Base-by-base conservation (phyloP, 2,329 filamentous ascomycete genomes). In the Pseudogymnoascus sp. region DNA sequence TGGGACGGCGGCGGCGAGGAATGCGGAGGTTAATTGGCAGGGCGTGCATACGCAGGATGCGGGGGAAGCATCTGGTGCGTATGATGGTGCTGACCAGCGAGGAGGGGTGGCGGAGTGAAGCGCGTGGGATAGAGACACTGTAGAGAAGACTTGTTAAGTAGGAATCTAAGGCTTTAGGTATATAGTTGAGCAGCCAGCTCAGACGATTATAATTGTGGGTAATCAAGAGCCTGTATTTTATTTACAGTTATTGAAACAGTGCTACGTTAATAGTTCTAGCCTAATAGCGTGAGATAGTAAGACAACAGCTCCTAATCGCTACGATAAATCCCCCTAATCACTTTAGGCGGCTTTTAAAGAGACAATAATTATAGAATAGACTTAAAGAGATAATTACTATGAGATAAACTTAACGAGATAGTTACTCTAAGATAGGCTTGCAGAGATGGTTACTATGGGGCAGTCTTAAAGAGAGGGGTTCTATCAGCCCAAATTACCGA, bases 201-300 rank as follows among this genome's bases (percentile, higher is more conserved):
- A 51, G 45, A 10, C 12, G 85, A 73, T 91, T 93, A 26, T 51
- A 29, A 12, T 12, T 70, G 86, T 51, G 23, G 4, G 23, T 23
- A n/a, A 26, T 29, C 8, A n/a, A 51, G 45, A 47, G 5, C 11
- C 10, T 45, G 2, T 21, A 42, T 42, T 18, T 23, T 23, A 14
- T 12, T 16, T 3, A 6, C 11, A 1, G 18, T 26, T 26, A n/a
- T 21, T 47, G 14, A 26, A 26, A 14, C 12, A 47, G 12, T 51
- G 39, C 16, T 42, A 18, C n/a, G 1, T 10, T 39, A 8, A 16
- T 39, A 7, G 26, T 26, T 5, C 1, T 12, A 11, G 11, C 31
- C 10, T 12, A 3, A 12, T 34, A 12, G 3, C 31, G 10, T 34
- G 37, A n/a, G 14, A 14, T 6, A 37, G 36, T n/a, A n/a, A 4